Base-by-base conservation (phyloP, 129 eudicot species). In the Pseudognaphalium luteoalbum region DNA sequence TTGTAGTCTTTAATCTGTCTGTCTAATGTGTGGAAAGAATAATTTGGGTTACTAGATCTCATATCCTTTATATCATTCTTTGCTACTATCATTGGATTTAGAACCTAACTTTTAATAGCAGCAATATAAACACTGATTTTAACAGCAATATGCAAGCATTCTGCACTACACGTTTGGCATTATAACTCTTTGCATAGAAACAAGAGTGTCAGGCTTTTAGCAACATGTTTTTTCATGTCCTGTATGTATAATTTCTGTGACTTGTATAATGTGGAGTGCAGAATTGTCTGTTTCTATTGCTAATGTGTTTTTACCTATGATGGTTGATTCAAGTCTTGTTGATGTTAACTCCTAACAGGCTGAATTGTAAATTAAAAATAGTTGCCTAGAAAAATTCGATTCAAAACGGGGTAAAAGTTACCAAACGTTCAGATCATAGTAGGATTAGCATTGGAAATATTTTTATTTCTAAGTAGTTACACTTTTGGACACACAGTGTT, bases 181-280 rank as follows among this genome's bases (percentile, higher is more conserved):
- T 12, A 4, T 4, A 22, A 61, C 20, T 34, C 14, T 64, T 32
- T 64, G 69, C 44, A 64, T 32, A 32, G 21, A 16, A 29, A 32
- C 39, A 64, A 28, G 42, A 64, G 69, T 30, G 21, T 64, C 69
- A 14, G 42, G 14, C 69, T 16, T 30, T 64, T 64, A 64, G 69
- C 69, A 5, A 64, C 21, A 2, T 63, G 42, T 63, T 63, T 63
- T 41, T 21, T 63, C 41, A 32, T 63, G 37, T 62, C 68, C n/a
- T 29, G 10, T 32, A 6, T 63, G 15, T 63, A 56, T n/a, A 56
- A 3, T 64, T 32, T 32, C 69, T 30, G 22, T 11, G 6, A 16
- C 10, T 64, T 64, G 68, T 25, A 35, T 8, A 63, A 30, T 9
- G 5, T 30, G 41, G 37, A 30, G 68, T 30, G n/a, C 21, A 15